Percentiles rank a stretch among this genome's conserved stretches.
Evolutionary conservation across 805 yeast genomes (phyloP).

Genomic region (Pichia kluyveri): DNA sequence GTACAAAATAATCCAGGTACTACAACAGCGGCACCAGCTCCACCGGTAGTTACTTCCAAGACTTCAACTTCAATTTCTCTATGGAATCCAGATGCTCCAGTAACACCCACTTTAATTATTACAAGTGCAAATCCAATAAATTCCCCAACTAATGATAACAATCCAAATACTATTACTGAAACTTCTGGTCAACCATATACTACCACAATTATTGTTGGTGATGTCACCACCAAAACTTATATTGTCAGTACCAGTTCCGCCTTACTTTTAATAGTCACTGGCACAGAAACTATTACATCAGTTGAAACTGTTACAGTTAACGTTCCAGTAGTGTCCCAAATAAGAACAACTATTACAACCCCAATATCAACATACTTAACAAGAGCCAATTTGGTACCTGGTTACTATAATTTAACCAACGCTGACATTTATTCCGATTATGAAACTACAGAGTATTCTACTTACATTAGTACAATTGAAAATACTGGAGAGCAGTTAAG

Average conservation of each 20-base stretch:
- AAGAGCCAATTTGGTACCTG: neutral
- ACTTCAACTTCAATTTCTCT: neutral
- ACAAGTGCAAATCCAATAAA: neutral
- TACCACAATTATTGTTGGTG: constrained; percentile 8
- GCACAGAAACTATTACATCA: constrained; percentile 8
- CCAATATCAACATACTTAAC: neutral
- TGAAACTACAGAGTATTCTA: neutral
- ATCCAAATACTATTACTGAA: neutral
- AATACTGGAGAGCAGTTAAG: too few relatives aligned
- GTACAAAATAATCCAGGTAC: neutral
- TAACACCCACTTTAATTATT: neutral
- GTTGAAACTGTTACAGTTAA: constrained; percentile 4
- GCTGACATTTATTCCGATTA: neutral
- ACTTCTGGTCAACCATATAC: neutral
- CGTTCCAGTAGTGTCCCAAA: constrained; percentile 2
- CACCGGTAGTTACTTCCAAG: neutral
- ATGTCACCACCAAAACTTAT: constrained; percentile 11
- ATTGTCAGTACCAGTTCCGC: constrained; percentile 14
- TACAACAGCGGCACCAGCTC: neutral
- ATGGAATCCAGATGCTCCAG: neutral
- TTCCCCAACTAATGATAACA: neutral
- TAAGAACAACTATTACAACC: constrained; percentile 4
- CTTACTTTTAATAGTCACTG: constrained; percentile 13
- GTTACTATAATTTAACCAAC: neutral
- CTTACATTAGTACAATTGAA: neutral